phyloP scores from a whole-genome alignment of 2,329 filamentous ascomycete species.

The Xylaria sp. region DNA sequence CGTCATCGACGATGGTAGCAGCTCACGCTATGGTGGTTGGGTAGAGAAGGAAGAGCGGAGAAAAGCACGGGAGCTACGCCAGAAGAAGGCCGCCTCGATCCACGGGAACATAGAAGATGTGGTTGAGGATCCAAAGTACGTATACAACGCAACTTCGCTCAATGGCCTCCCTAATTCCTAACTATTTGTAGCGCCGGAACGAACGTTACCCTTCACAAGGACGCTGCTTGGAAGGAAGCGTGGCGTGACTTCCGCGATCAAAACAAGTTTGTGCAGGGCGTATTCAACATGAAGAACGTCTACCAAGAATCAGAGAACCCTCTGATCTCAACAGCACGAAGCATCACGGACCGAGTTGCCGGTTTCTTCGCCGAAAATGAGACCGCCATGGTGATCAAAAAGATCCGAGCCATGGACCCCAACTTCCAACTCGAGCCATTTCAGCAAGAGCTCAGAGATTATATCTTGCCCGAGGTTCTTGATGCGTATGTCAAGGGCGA shows the following conservation, averaged over 20 bases:
- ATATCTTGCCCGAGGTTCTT: slow-evolving; percentile 95
- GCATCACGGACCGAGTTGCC: slow-evolving; percentile 91
- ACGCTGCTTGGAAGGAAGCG: slow-evolving; percentile 97
- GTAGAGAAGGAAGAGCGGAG: slow-evolving; percentile 94
- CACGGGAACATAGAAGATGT: slow-evolving; percentile 68
- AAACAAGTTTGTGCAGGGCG: slow-evolving; percentile 85
- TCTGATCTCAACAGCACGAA: slow-evolving; percentile 89
- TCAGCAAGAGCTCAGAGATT: slow-evolving; percentile 94
- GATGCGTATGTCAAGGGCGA: slow-evolving; percentile 99
- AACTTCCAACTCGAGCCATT: slow-evolving; percentile 95
- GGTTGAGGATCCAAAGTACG: slow-evolving; percentile 90
- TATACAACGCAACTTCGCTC: slow-evolving; percentile 42
- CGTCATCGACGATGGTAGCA: slow-evolving; percentile 96
- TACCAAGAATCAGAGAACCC: slow-evolving; percentile 99
- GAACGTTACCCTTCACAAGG: slow-evolving; percentile 95
- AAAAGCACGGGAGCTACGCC: slow-evolving; percentile 78
- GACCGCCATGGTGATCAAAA: slow-evolving; percentile 97
- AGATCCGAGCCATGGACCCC: slow-evolving; percentile 95
- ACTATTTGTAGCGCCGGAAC: slow-evolving; percentile 80
- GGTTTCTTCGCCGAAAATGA: slow-evolving; percentile 99
- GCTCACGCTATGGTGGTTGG: slow-evolving; percentile 96
- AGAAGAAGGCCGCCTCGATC: slow-evolving; percentile 67
- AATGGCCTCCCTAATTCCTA: slow-evolving; percentile 49
- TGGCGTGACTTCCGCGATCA: slow-evolving; percentile 95
- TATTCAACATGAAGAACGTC: slow-evolving; percentile 85